Evolutionary conservation across 2,329 filamentous ascomycete species (phyloP).

Genomic region (Neocatenulostroma microsporum): DNA sequence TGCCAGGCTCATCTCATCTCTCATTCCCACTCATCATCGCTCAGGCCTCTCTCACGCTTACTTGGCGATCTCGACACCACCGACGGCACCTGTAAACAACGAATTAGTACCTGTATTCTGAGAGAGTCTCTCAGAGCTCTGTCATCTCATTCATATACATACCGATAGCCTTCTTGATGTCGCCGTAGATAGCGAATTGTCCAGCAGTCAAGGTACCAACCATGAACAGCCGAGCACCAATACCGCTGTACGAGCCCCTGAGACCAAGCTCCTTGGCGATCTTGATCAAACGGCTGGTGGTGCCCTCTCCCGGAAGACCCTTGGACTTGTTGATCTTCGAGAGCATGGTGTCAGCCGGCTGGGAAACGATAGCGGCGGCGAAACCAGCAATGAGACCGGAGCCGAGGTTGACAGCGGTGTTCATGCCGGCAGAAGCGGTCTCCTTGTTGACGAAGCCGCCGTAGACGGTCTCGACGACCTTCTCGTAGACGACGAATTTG

Average conservation of each 20-base stretch:
- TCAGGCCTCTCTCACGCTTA: neutral
- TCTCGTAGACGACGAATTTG: conserved; percentile 93
- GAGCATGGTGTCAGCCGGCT: conserved; percentile 89
- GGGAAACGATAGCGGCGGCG: conserved; percentile 77
- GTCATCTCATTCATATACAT: neutral
- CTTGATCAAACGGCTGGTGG: conserved; percentile 72
- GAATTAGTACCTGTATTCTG: conserved; percentile 10
- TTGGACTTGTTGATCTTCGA: conserved; percentile 95
- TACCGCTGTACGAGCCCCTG: conserved; percentile 66
- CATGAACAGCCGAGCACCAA: conserved; percentile 72
- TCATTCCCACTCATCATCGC: too few species aligned
- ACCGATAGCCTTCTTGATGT: conserved; percentile 33
- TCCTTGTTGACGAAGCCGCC: conserved; percentile 57
- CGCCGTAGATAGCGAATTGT: conserved; percentile 90
- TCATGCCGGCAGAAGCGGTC: conserved; percentile 56
- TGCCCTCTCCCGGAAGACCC: conserved; percentile 78
- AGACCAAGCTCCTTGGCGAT: conserved; percentile 79
- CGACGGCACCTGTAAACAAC: conserved; percentile 53
- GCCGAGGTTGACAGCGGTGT: conserved; percentile 75
- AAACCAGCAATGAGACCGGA: conserved; percentile 82
- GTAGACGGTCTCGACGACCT: conserved; percentile 71
- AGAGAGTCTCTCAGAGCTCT: too few species aligned
- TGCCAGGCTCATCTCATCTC: too few species aligned
- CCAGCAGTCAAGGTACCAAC: conserved; percentile 67
- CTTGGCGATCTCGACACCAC: conserved; percentile 47